phyloP scores from a whole-genome alignment of 139 green algal genomes.

The Volvox reticuliferus region DNA sequence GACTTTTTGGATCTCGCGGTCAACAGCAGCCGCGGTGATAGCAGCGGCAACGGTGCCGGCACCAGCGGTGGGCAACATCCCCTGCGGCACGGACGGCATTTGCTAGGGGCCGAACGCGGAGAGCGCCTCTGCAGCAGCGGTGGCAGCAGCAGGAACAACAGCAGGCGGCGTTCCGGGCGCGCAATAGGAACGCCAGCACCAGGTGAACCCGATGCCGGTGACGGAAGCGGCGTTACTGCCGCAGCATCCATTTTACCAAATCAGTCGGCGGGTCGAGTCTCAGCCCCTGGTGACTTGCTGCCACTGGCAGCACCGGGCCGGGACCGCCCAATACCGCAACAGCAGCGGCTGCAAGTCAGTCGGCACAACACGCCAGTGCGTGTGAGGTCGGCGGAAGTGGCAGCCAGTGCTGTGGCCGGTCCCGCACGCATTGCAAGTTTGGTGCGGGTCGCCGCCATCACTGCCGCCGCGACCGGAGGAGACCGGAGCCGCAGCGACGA shows the following conservation, averaged over 20 bases:
- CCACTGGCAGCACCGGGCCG: neutral
- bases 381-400: neutral
- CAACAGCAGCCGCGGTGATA: neutral
- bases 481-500: neutral
- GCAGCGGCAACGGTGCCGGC: neutral
- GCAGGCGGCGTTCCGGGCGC: neutral
- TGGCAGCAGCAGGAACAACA: neutral
- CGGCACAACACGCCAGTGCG: neutral
- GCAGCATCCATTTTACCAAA: neutral
- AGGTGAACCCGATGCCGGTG: neutral
- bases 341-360: neutral
- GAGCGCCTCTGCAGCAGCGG: neutral
- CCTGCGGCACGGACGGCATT: neutral
- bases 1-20: constrained; percentile 10
- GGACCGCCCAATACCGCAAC: neutral
- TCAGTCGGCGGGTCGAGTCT: neutral
- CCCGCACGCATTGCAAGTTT: neutral
- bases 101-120: neutral
- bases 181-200: neutral
- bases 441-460: neutral
- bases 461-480: neutral
- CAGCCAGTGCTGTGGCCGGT: neutral
- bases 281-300: neutral
- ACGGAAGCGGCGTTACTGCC: neutral
- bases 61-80: neutral